Base-by-base conservation (phyloP, 2,329 filamentous ascomycete genomes). In the Phialocephala sp. region DNA sequence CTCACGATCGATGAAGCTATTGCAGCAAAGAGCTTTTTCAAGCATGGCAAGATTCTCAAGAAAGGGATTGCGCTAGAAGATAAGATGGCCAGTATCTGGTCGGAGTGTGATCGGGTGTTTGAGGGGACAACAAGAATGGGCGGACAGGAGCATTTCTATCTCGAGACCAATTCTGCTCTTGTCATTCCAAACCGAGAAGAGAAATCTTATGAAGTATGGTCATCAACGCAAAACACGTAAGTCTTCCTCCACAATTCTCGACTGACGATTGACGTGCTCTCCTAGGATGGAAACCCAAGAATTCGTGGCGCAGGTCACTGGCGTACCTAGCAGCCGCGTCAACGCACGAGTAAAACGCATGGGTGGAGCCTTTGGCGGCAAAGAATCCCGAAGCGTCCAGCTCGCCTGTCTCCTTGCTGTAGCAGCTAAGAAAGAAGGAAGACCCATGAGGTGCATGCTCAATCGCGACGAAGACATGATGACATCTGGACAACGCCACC, bases 1-100 rank as follows among this genome's bases (percentile, higher is more conserved):
- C 89, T 97, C 71, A 94, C 92, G 0, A 97, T 97, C 65, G 94
- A 97, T 75, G 93, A 98, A 73, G 94, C 94, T 0, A 96, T 98
- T 55, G 89, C 92, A 73, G 85, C 91, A 59, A 87, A 95, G 62
- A 97, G 93, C 74, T 97, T 91, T 77, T 96, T 93, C 77, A 85
- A 91, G 2, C 92, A 92, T 73, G 92, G 87, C 76, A 85, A 89
- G 15, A 91, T 90, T 74, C 93, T 98, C 74, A 91, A 93, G 76
- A 92, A 89, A 65, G 94, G 94, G 6, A 88, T 95, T 71, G 81
- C 87, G 0, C 89, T 95, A 62, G 87, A 88, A 66, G 91, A 89
- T 14, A 66, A 62, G 11, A 72, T 74, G 63, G 66, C 69, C 8
- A 69, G 66, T 27, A 55, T 71, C 4, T 73, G 72, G 64, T 60